A percentile compares a stretch with the other conserved stretches of the same genome.
These are phyloP conservation scores for Aspergillus quadricinctus DNA, from an alignment of 2,329 filamentous ascomycete species.

Conservation along the genomic window DNA sequence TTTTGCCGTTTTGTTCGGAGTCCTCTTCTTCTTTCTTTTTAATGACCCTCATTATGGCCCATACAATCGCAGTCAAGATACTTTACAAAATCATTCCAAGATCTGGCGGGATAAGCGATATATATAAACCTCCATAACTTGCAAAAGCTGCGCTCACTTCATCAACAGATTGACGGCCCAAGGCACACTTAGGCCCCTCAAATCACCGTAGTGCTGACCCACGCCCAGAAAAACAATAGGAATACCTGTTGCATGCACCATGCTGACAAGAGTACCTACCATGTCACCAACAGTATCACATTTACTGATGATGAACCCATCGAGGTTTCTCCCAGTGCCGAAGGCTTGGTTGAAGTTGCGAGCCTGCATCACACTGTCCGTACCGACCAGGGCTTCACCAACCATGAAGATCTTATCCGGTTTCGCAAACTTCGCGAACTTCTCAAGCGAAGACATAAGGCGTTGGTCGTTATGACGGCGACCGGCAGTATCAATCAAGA, in stretches of 20 bases:
- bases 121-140: background rate
- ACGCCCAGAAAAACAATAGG: constrained; percentile 88
- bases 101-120: background rate
- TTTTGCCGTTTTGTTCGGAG: too few relatives aligned
- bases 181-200: constrained; percentile 60
- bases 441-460: constrained; percentile 93
- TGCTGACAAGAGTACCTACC: constrained; percentile 91
- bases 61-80: background rate
- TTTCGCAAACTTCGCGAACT: constrained; percentile 92
- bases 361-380: constrained; percentile 91
- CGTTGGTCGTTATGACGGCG: constrained; percentile 92
- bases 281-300: constrained; percentile 99
- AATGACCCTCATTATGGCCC: too few relatives aligned
- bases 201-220: constrained; percentile 63
- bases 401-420: constrained; percentile 99
- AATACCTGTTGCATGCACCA: constrained; percentile 95
- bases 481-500: constrained; percentile 94
- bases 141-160: constrained; percentile 36
- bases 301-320: constrained; percentile 98
- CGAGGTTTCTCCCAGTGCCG: constrained; percentile 71
- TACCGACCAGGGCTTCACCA: constrained; percentile 85
- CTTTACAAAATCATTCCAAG: background rate
- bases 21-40: too few relatives aligned
- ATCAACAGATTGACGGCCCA: constrained; percentile 60
- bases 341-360: constrained; percentile 95